phyloP scores from a whole-genome alignment of 1,139 yeast species.

The Yamadazyma jaroonii region DNA sequence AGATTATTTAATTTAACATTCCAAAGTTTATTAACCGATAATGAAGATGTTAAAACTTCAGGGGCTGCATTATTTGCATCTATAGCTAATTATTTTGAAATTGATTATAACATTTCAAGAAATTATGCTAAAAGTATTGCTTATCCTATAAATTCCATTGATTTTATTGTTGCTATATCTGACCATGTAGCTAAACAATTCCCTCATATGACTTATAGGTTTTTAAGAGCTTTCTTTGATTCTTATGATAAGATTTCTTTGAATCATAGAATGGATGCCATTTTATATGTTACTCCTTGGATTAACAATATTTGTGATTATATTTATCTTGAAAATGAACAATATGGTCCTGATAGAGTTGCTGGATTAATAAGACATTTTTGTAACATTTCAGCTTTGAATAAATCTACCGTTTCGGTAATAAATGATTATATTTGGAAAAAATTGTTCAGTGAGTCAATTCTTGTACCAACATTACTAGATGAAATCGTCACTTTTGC shows the following conservation, averaged over 20 bases:
- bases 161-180: constrained; percentile 62
- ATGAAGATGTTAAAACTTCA: constrained; percentile 58
- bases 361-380: constrained; percentile 63
- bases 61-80: constrained; percentile 68
- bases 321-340: constrained; percentile 52
- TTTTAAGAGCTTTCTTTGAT: constrained; percentile 58
- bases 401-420: constrained; percentile 34
- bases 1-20: constrained; percentile 63
- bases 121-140: constrained; percentile 60
- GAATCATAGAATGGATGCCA: constrained; percentile 35
- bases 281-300: constrained; percentile 73
- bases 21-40: constrained; percentile 62
- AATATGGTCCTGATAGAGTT: constrained; percentile 58
- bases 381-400: constrained; percentile 58
- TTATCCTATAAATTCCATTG: constrained; percentile 71
- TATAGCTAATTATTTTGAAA: constrained; percentile 54
- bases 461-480: constrained; percentile 55
- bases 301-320: constrained; percentile 61
- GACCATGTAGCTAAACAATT: constrained; percentile 52
- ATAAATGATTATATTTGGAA: constrained; percentile 67
- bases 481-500: constrained; percentile 76
- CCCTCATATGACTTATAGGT: constrained; percentile 63
- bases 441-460: constrained; percentile 58
- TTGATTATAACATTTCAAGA: constrained; percentile 60
- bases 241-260: constrained; percentile 47